Conservation (phyloP, 75 land plant species). For the Picea sitchensis region DNA sequence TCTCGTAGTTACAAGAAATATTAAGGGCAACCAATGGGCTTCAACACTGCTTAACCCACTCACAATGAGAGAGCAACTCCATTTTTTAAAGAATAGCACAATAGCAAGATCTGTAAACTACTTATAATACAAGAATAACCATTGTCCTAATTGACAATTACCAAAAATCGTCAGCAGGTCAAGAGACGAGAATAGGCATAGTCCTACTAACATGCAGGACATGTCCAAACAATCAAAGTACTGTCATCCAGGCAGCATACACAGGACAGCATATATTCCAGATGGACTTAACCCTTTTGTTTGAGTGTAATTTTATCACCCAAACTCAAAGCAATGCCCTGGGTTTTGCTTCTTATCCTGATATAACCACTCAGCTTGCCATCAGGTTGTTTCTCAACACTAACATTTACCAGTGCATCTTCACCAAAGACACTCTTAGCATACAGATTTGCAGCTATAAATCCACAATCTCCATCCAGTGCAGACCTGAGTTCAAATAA, state of each 20-base stretch:
- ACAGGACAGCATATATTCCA: background rate
- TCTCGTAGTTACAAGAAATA: background rate
- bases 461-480: conserved; percentile 89
- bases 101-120: background rate
- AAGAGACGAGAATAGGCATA: background rate
- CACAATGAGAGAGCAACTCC: too few species aligned
- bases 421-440: conserved; percentile 96
- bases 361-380: conserved; percentile 88
- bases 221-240: background rate
- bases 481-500: conserved; percentile 59
- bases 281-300: conserved; percentile 54
- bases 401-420: conserved; percentile 89
- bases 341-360: conserved; percentile 91
- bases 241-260: background rate
- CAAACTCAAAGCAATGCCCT: conserved; percentile 92
- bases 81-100: too few species aligned
- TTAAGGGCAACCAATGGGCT: background rate
- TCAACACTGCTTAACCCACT: background rate
- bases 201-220: background rate
- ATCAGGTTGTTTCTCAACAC: conserved; percentile 84
- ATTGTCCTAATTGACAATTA: background rate
- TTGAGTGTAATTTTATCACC: conserved; percentile 95
- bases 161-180: background rate
- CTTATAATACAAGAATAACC: background rate
- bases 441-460: conserved; percentile 87